These are phyloP conservation scores for Suhomyces pyralidae DNA, from an alignment of 805 yeast species.

Conservation along the genomic window DNA sequence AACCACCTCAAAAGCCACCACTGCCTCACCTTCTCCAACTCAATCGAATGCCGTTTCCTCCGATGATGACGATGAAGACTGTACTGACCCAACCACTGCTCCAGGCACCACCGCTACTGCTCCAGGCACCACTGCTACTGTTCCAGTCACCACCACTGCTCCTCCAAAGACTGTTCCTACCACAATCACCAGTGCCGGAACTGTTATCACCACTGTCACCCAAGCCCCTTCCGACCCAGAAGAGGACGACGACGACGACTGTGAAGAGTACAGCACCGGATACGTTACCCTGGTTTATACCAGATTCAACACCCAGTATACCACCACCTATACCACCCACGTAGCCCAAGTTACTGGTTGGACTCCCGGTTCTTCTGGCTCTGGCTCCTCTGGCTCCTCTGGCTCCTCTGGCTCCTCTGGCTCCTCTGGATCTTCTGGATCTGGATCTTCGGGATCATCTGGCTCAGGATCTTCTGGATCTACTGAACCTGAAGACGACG, in stretches of 20 bases:
- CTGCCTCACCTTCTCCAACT: background rate
- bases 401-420: background rate
- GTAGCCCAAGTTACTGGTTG: background rate
- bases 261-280: slow-evolving; percentile 5
- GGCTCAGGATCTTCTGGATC: background rate
- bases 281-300: background rate
- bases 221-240: background rate
- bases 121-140: background rate
- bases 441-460: background rate
- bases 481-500: background rate
- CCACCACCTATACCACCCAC: slow-evolving; percentile 8
- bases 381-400: background rate
- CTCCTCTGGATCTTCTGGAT: background rate
- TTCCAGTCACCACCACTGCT: background rate
- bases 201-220: background rate
- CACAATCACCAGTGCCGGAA: background rate
- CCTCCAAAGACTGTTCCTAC: background rate
- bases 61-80: slow-evolving; percentile 10
- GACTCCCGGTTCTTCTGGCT: slow-evolving; percentile 3
- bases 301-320: slow-evolving; percentile 5
- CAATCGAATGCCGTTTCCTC: background rate
- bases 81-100: slow-evolving; percentile 3
- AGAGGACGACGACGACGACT: slow-evolving; percentile 8
- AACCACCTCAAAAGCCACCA: slow-evolving; percentile 1
- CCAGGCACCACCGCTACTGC: slow-evolving; percentile 1